Evolutionary conservation across 2,329 filamentous ascomycete genomes (phyloP), one percentile per base, ranked within the genome.

Genomic region (Fusarium hostae): DNA sequence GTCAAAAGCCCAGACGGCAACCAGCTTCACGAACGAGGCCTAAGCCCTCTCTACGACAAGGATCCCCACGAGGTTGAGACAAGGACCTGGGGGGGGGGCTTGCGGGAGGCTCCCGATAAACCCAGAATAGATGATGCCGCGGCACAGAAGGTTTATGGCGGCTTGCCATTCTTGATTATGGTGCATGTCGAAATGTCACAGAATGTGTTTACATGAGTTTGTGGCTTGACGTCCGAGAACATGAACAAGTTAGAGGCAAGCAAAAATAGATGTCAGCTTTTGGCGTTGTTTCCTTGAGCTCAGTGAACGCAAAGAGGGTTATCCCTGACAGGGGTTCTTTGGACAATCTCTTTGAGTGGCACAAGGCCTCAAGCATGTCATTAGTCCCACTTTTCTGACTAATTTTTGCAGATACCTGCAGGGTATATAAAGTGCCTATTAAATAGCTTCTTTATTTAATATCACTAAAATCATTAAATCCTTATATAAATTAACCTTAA

Each of bases 191-290:
- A 35, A 11, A 18, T 68, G 51, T 32, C 41, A 62, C 50, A 43
- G 41, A 45, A 35, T 26, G 26, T 39, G n/a, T 41, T 48, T 60
- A 59, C 39, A 43, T 35, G 54, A 26, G 26, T 62, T 35, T 56
- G 56, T 63, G 65, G 65, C 63, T 68, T 68, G 48, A 52, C 16
- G 37, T 63, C 57, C 63, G 63, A 62, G 63, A 48, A 61, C 47
- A 34, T 39, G 32, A 2, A 16, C 24, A 34, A 39, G 32, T 52
- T 52, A 26, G 48, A 39, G 22, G 32, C 32, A 52, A 13, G 39
- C 41, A 52, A 43, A 34, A 24, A 66, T 40, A 44, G 35, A 62
- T 37, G 37, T 59, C 39, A 67, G 35, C 22, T 30, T 37, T 41
- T 58, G 39, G 24, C 50, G 37, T 44, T 43, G 37, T 43, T 43